Base-by-base conservation (phyloP, 116 monocot species). In the Zostera marina region DNA sequence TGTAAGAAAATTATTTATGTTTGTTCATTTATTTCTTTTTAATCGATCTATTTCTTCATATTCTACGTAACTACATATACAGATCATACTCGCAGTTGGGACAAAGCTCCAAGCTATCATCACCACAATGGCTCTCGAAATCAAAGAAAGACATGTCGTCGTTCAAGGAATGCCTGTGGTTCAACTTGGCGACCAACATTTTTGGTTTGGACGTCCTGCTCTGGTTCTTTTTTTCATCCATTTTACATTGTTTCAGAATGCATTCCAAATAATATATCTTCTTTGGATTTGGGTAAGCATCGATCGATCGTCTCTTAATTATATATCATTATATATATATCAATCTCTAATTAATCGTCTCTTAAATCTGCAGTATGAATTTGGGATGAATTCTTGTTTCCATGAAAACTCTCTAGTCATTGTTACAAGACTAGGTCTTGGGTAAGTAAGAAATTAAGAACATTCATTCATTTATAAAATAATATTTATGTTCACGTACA, bases 121-220 rank as follows among this genome's bases (percentile, higher is more conserved):
- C 62, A 76, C 78, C 13, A 60, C 23, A 42, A 92, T 87, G 87
- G 92, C 92, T 46, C 63, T 92, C 52, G 87, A 92, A 63, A 86
- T 92, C 59, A 73, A 75, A 60, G 92, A 92, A 63, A 78, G 81
- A 53, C 83, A 92, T 71, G 72, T 78, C 9, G 81, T 92, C 13
- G 65, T 92, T 62, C 92, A 87, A 59, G 92, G 92, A 53, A 83
- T 87, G 55, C 92, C 92, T 65, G 64, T 92, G 9, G 92, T 92
- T 23, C 87, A 87, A 58, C 75, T 92, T 22, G 79, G 73, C 48
- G 83, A 92, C 68, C 69, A 68, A 41, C 83, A 92, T 62, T 87
- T 92, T 63, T 92, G 92, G 92, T 79, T 92, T 44, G 62, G 72
- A 11, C 65, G 70, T 7, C 92, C 92, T 32, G 66, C 58, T n/a